Percentiles rank a stretch among this genome's conserved stretches.
These are phyloP conservation scores for Corrigiola litoralis DNA, from an alignment of 179 eudicot species.

Conservation along the genomic window DNA sequence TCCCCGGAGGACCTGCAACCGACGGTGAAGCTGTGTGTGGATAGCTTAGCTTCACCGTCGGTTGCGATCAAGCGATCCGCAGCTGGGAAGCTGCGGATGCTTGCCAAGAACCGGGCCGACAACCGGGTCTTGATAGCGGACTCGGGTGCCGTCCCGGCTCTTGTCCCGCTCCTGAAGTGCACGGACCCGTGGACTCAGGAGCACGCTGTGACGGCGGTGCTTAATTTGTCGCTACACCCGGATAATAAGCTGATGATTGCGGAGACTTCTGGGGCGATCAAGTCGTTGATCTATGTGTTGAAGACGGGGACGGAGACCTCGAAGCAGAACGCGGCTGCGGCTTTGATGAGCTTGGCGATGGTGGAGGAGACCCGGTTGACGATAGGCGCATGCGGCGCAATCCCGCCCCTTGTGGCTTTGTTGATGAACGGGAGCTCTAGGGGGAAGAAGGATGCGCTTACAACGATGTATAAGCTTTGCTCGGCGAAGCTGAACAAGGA, in stretches of 20 bases:
- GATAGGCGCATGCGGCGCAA: constrained; percentile 87
- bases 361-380: constrained; percentile 66
- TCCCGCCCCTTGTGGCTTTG: constrained; percentile 66
- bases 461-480: constrained; percentile 80
- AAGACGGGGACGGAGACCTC: constrained; percentile 80
- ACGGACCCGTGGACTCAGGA: constrained; percentile 82
- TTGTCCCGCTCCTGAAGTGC: constrained; percentile 59
- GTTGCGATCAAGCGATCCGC: constrained; percentile 65
- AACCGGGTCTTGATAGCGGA: constrained; percentile 80
- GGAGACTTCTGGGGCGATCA: constrained; percentile 44
- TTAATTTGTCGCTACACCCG: constrained; percentile 62
- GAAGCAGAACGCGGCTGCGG: constrained; percentile 87
- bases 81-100: constrained; percentile 64
- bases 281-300: constrained; percentile 60
- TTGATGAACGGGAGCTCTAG: constrained; percentile 48
- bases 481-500: constrained; percentile 64
- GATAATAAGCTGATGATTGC: constrained; percentile 48
- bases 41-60: constrained; percentile 55
- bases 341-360: constrained; percentile 65
- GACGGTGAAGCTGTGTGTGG: constrained; percentile 80
- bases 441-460: constrained; percentile 87
- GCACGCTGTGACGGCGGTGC: constrained; percentile 83
- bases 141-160: constrained; percentile 73
- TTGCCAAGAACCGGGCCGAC: constrained; percentile 83
- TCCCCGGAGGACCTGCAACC: constrained; percentile 84